Conservation (phyloP, 805 yeast species). For the Yarrowia deformans region DNA sequence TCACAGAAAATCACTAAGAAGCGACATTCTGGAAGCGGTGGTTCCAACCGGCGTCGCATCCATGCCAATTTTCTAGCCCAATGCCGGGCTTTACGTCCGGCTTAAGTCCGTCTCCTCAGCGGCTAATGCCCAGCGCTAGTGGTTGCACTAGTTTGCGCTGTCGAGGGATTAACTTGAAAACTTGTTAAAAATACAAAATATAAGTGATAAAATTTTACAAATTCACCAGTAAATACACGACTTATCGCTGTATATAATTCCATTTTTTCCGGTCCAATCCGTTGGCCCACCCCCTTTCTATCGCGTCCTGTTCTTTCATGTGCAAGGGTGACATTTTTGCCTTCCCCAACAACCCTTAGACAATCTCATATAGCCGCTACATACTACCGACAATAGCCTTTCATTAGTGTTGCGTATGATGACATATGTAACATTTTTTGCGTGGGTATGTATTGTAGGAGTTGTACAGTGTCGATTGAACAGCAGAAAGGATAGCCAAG, state of each 20-base stretch:
- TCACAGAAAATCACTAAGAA: background rate
- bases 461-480: too few species aligned
- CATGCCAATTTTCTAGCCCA: background rate
- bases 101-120: slow-evolving; percentile 2
- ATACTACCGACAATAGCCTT: slow-evolving; percentile 1
- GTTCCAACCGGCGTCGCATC: background rate
- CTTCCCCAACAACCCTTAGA: background rate
- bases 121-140: slow-evolving; percentile 1
- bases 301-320: background rate
- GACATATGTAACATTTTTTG: background rate
- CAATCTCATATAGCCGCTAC: slow-evolving; percentile 9
- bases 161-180: background rate
- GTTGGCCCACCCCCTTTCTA: background rate
- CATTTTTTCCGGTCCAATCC: too few species aligned
- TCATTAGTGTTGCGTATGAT: slow-evolving; percentile 8
- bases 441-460: too few species aligned
- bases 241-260: too few species aligned
- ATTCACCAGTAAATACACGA: too few species aligned
- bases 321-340: slow-evolving; percentile 1
- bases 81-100: background rate
- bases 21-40: background rate
- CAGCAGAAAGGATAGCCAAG: too few species aligned
- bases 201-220: too few species aligned
- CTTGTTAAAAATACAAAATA: too few species aligned
- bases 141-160: background rate